A percentile compares a stretch with the other conserved stretches of the same genome.
Conservation (phyloP, 176 grass and related monocot species). For the Aegilops speltoides region DNA sequence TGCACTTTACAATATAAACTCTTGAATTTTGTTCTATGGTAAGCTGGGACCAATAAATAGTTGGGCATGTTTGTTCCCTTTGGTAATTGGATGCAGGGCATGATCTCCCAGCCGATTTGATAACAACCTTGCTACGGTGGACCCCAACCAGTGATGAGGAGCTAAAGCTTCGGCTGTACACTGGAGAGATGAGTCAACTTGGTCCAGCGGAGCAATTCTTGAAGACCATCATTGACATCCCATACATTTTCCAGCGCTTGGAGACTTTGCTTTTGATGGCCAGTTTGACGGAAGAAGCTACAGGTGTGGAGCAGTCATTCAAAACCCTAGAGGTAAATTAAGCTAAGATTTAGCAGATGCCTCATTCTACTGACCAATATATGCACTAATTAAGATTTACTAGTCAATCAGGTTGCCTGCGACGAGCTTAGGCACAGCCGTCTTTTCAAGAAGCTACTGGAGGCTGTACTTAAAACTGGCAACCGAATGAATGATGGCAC, state of each 20-base stretch:
- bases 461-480: conserved; percentile 87
- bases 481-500: conserved; percentile 93
- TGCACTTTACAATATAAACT: conserved; percentile 1
- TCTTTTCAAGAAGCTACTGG: conserved; percentile 82
- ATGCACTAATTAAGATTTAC: conserved; percentile 10
- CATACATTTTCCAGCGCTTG: conserved; percentile 72
- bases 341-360: background rate
- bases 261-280: conserved; percentile 70
- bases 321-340: conserved; percentile 64
- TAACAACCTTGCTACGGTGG: conserved; percentile 76
- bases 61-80: background rate
- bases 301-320: conserved; percentile 55
- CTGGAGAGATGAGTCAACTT: conserved; percentile 50
- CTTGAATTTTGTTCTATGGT: background rate
- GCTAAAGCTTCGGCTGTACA: conserved; percentile 60
- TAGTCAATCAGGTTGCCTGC: conserved; percentile 53
- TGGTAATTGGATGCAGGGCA: conserved; percentile 42
- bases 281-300: conserved; percentile 62
- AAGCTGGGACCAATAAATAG: background rate
- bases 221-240: conserved; percentile 65
- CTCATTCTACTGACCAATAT: background rate
- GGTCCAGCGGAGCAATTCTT: conserved; percentile 70
- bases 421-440: conserved; percentile 58
- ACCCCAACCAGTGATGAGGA: conserved; percentile 78
- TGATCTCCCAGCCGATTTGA: conserved; percentile 66